Evolutionary conservation across 164 flowering plant species (phyloP), one percentile per base, ranked within the genome.

Genomic region (Magnolia kwangsiensis): DNA sequence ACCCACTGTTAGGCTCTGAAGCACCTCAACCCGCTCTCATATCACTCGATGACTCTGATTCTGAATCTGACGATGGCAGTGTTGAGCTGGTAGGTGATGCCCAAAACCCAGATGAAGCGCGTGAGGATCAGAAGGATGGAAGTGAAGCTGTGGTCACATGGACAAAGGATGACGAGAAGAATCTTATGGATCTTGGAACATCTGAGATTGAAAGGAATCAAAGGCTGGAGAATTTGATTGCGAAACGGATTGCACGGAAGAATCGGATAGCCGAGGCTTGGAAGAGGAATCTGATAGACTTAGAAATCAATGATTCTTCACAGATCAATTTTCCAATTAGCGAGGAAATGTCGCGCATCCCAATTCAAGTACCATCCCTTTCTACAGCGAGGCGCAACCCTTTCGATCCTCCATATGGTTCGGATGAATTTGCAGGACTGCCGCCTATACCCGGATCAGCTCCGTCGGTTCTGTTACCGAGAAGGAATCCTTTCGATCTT

Each of bases 141-240:
- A 85, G 80, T 19, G 81, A 81, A 19, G 88, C 86, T 67, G 93
- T 85, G 29, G 89, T 96, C 72, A 89, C 81, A 72, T 95, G 99
- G 98, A 95, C 97, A 1, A 96, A 88, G 77, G 97, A 89, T 82
- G 98, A 95, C 75, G 88, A 92, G 70, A 95, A 89, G 88, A 95
- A 92, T 83, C 89, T 95, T 66, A 89, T 90, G 90, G 95, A 95
- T 78, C 84, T 90, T 74, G 96, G 93, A 63, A 72, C 83, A 24
- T 92, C 94, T 9, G 98, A 93, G 83, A 66, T 90, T 3, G 99
- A 95, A 72, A 88, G 97, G 82, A 96, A 96, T 82, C 89, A 81
- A 27, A 81, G 97, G 23, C 76, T 96, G 79, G 98, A 96, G 86
- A 91, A 84, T 86, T 88, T 94, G 55, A 92, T 96, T 50, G 91